Conservation (phyloP, 495 filamentous ascomycete species). For the Annulohypoxylon nitens region DNA sequence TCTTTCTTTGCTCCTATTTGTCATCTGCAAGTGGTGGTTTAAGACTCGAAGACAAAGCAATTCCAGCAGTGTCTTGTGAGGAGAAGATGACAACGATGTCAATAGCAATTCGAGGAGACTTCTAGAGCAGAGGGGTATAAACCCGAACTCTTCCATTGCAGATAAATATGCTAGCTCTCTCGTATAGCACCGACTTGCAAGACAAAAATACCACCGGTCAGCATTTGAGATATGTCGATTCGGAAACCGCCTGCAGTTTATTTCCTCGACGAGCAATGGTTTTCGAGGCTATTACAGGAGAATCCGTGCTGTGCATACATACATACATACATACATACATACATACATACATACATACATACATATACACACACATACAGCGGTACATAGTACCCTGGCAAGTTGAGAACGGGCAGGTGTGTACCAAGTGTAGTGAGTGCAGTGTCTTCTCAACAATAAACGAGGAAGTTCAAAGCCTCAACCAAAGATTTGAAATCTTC, state of each 20-base stretch:
- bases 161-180: conserved; percentile 1
- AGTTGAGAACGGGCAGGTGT: conserved; percentile 33
- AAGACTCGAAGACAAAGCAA: conserved; percentile 28
- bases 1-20: conserved; percentile 26
- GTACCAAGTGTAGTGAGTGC: conserved; percentile 7
- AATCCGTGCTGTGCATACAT: conserved; percentile 33
- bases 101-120: background rate
- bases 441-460: conserved; percentile 19
- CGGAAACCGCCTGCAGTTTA: conserved; percentile 27
- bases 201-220: conserved; percentile 23
- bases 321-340: conserved; percentile 18
- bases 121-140: conserved; percentile 6
- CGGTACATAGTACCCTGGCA: conserved; percentile 27
- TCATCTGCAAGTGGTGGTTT: conserved; percentile 19
- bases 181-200: conserved; percentile 4
- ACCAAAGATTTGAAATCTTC: conserved; percentile 20
- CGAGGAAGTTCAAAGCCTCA: conserved; percentile 6
- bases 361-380: conserved; percentile 22
- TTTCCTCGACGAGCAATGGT: conserved; percentile 21
- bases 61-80: conserved; percentile 9
- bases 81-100: background rate
- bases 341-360: conserved; percentile 22
- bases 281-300: conserved; percentile 24
- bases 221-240: conserved; percentile 25
- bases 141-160: conserved; percentile 2